Evolutionary conservation across 2,329 filamentous ascomycete species (phyloP).

Genomic region (Incumbomyces delicatus): DNA sequence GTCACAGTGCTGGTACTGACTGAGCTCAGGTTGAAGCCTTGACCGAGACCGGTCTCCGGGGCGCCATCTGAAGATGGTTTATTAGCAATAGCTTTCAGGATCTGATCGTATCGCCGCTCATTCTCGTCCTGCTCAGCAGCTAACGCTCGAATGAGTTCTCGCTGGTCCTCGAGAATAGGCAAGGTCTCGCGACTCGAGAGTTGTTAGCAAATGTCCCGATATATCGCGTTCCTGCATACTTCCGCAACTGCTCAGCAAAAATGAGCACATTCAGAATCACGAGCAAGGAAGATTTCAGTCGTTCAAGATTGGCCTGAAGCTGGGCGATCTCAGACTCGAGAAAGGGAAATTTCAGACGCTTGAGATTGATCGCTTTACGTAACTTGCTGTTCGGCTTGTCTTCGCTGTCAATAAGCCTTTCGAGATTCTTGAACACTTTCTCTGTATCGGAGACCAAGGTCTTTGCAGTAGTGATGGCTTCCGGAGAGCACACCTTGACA

Average conservation of each 20-base stretch:
- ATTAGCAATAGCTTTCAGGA: not conserved
- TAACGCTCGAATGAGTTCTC: conserved; percentile 35
- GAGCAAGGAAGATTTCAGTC: conserved; percentile 24
- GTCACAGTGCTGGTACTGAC: not conserved
- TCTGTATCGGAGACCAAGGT: conserved; percentile 20
- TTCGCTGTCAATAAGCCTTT: conserved; percentile 11
- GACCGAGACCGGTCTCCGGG: not conserved
- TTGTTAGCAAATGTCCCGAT: not conserved
- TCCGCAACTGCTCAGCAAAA: conserved; percentile 22
- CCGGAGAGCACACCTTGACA: conserved; percentile 17
- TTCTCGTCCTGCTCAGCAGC: conserved; percentile 28
- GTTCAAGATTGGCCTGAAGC: conserved; percentile 24
- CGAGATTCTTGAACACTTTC: conserved; percentile 20
- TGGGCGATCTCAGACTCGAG: conserved; percentile 21
- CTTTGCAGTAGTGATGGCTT: conserved; percentile 15
- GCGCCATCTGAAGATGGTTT: not conserved
- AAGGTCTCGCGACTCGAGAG: not conserved
- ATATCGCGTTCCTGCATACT: not conserved
- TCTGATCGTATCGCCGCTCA: not conserved
- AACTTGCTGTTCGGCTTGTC: not conserved
- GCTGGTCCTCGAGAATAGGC: conserved; percentile 10
- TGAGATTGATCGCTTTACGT: not conserved
- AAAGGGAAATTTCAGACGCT: conserved; percentile 16
- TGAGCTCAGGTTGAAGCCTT: not conserved
- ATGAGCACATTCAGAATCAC: conserved; percentile 26